A percentile compares a stretch with the other conserved stretches of the same genome.
These are phyloP conservation scores for Paraglomus occultum DNA, from an alignment of 192 early-diverging fungal genomes.

Conservation along the genomic window DNA sequence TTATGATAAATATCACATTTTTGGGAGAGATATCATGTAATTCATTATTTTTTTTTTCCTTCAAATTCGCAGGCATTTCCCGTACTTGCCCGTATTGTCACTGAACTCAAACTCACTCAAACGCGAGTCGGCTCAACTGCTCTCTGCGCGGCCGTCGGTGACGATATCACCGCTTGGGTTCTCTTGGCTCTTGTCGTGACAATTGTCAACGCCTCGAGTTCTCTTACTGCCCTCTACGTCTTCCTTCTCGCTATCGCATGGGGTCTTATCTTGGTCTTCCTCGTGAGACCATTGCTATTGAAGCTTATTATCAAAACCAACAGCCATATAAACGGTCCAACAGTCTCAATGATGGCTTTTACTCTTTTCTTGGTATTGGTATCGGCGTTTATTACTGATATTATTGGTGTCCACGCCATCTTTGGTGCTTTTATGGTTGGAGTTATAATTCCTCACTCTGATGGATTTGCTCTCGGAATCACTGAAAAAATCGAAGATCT, in stretches of 20 bases:
- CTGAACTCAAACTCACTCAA: constrained; percentile 79
- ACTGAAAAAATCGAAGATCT: constrained; percentile 94
- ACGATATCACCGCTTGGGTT: constrained; percentile 88
- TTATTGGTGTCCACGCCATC: constrained; percentile 89
- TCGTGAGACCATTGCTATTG: constrained; percentile 62
- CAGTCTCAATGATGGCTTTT: constrained; percentile 63
- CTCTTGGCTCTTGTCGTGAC: constrained; percentile 81
- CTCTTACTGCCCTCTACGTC: constrained; percentile 76
- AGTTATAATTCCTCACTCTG: constrained; percentile 83
- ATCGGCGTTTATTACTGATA: constrained; percentile 79
- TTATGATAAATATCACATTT: too few relatives aligned
- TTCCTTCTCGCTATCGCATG: constrained; percentile 73
- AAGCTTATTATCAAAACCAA: constrained; percentile 50
- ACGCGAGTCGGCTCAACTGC: constrained; percentile 82
- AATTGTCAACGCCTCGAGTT: constrained; percentile 72
- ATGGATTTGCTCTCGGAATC: constrained; percentile 81
- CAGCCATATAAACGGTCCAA: constrained; percentile 51
- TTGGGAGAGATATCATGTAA: too few relatives aligned
- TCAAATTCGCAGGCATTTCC: constrained; percentile 79
- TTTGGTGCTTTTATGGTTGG: constrained; percentile 93
- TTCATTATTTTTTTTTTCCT: constrained; percentile 12
- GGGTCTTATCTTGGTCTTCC: constrained; percentile 65
- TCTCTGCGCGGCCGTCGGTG: constrained; percentile 80
- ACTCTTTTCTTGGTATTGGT: constrained; percentile 69
- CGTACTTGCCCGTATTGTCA: constrained; percentile 90